Evolutionary conservation across 768 basidiomycete species (phyloP), one percentile per base, ranked within the genome.

Genomic region (Paxillus involutus): DNA sequence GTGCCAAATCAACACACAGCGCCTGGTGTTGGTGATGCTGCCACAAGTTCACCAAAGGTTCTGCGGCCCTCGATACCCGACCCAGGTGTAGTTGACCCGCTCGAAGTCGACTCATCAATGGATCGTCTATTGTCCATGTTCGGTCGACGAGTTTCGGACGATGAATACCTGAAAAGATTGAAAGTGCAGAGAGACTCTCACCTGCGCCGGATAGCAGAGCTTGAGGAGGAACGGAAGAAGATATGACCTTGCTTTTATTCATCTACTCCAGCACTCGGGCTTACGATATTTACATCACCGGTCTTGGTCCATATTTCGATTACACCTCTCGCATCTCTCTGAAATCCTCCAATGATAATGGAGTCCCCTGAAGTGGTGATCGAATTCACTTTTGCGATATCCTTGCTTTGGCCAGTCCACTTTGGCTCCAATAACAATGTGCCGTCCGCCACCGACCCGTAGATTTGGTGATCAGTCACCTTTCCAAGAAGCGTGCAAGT

Each of bases 91-190:
- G 48, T 24, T 13, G 49, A 53, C 44, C 32, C 43, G 8, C 26
- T 51, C 33, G 2, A 43, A 12, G 39, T 43, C 9, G 41, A 6
- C 21, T 65, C 69, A 14, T 54, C 73, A 14, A 61, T 67, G 17
- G 73, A 82, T 44, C 73, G 74, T 10, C 55, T 85, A 39, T 55
- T 72, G 35, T 63, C 65, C 2, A 19, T 57, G 14, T 59, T 70
- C 26, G 65, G 64, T 26, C 73, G 71, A 33, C 77, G 73, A 47
- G 63, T 94, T 4, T 78, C 89, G 6, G 84, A 94, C 58, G 86
- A 92, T 45, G 86, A 88, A 56, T 91, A 91, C 59, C 59, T 92
- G 48, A 66, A 67, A 29, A 80, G 77, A 55, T 63, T 93, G 63
- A 83, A 79, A 64, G 73, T 71, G 49, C 78, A 84, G 44, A 77